Conservation (phyloP, 2,329 filamentous ascomycete species). For the Aureobasidium leucospermi region DNA sequence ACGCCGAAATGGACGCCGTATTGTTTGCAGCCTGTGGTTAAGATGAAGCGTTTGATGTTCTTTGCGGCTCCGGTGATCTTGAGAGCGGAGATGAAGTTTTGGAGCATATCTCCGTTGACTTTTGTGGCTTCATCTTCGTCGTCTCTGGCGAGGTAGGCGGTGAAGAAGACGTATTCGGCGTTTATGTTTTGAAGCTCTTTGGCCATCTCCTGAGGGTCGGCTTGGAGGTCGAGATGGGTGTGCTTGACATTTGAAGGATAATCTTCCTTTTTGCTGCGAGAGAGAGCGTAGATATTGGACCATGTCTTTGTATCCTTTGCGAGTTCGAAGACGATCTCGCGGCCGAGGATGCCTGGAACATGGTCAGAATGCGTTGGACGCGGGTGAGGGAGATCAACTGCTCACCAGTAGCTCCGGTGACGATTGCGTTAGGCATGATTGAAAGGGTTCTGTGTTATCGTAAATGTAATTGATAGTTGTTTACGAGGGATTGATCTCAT, state of each 20-base stretch:
- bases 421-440: slow-evolving; percentile 26
- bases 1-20: slow-evolving; percentile 47
- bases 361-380: neutral
- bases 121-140: slow-evolving; percentile 30
- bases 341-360: slow-evolving; percentile 33
- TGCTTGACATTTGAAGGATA: slow-evolving; percentile 32
- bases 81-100: slow-evolving; percentile 42
- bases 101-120: slow-evolving; percentile 39
- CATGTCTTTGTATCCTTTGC: slow-evolving; percentile 29
- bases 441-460: slow-evolving; percentile 13
- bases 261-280: slow-evolving; percentile 32
- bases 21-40: slow-evolving; percentile 46
- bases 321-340: slow-evolving; percentile 34
- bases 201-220: slow-evolving; percentile 30
- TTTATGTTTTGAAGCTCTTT: slow-evolving; percentile 29
- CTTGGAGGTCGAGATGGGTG: slow-evolving; percentile 32
- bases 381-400: neutral
- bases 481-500: too few relatives aligned
- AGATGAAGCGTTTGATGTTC: slow-evolving; percentile 41
- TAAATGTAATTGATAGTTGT: too few relatives aligned
- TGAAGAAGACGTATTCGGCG: slow-evolving; percentile 38
- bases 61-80: slow-evolving; percentile 34
- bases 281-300: slow-evolving; percentile 34
- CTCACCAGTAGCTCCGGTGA: slow-evolving; percentile 27
- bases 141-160: slow-evolving; percentile 35